phyloP scores from a whole-genome alignment of 805 yeast species.

The Pichia sporocuriosa region DNA sequence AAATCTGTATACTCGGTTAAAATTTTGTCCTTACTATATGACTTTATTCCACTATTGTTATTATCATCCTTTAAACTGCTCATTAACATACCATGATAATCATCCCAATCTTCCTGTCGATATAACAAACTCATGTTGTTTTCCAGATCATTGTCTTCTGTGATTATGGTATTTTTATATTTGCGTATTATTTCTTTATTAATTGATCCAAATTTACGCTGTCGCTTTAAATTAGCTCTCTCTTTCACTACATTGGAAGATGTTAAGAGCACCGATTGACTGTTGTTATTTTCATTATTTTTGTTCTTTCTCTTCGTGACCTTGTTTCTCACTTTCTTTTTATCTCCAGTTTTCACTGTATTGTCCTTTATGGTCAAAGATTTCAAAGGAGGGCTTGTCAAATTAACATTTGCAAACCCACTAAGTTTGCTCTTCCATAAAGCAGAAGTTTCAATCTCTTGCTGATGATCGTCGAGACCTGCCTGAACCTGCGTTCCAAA shows the following conservation, averaged over 20 bases:
- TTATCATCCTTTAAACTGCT: conserved; percentile 1
- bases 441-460: background rate
- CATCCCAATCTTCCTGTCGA: conserved; percentile 10
- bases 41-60: conserved; percentile 1
- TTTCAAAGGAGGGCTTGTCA: background rate
- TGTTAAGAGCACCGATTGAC: too few relatives aligned
- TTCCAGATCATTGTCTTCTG: conserved; percentile 2
- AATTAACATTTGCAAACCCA: conserved; percentile 1
- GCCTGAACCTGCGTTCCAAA: conserved; percentile 17
- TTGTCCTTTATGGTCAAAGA: background rate
- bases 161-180: background rate
- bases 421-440: conserved; percentile 4
- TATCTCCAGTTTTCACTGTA: background rate
- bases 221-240: background rate
- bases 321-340: background rate
- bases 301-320: background rate
- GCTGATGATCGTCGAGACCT: conserved; percentile 9
- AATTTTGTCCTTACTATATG: background rate
- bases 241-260: too few relatives aligned
- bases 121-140: too few relatives aligned
- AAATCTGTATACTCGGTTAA: conserved; percentile 4
- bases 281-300: background rate
- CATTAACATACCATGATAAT: conserved; percentile 1
- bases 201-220: conserved; percentile 8
- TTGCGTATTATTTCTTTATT: conserved; percentile 9